Evolutionary conservation across 805 yeast species (phyloP), one percentile per base, ranked within the genome.

Genomic region (Nakazawaea siamensis): DNA sequence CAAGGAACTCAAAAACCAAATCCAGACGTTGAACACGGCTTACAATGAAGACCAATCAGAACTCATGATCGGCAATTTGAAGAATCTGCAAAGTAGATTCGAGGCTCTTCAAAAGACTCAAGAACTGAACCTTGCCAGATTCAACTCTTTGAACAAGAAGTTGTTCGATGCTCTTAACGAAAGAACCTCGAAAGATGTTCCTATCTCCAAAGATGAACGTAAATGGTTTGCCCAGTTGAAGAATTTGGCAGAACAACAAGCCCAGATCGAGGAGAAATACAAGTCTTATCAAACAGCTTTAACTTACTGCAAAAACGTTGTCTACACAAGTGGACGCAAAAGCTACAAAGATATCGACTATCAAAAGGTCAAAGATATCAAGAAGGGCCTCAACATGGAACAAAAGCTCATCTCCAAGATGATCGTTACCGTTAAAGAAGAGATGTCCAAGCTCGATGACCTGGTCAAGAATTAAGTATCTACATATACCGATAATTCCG

Each of bases 181-280:
- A 32, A 31, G 18, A 34, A 40, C 39, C 35, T 28, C 14, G 13
- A 8, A 9, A 21, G 16, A 57, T 5, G 34, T 51, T 12, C 57
- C 64, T 1, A 44, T 70, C 21, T 57, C 64, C 33, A 50, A 50
- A 3, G 49, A 58, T 9, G 79, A 73, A 45, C 51, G 53, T 34
- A 50, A 43, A 18, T 73, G 76, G 75, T 58, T 66, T 37, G 54
- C 49, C 21, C 74, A 68, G 43, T 51, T 72, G 7, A 56, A 52
- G 29, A 45, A 41, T 10, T 55, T 54, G 18, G 55, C 56, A 0
- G 21, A 47, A 3, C 39, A 43, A 10, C 58, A 61, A 46, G 61
- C 61, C 42, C 43, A 43, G 8, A 48, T 50, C 23, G 57, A 59
- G 1, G 46, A 47, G 13, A 47, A 44, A 30, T 58, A 48, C 32